Evolutionary conservation across 768 basidiomycete genomes (phyloP), one percentile per base, ranked within the genome.

Genomic region (Amanita subjunquillea): DNA sequence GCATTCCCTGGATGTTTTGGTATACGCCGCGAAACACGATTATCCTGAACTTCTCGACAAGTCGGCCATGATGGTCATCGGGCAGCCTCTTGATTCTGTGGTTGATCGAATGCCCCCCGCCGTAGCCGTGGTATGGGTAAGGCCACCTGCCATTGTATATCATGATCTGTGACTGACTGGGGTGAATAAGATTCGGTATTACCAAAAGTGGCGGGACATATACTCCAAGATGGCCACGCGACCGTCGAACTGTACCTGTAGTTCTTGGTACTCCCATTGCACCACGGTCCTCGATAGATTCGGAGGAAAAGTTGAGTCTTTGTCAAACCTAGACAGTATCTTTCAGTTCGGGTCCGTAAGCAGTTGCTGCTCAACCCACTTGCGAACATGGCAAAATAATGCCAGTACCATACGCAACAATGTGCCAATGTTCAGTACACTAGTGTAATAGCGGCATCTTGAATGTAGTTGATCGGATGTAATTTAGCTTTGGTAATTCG

Each of bases 1-100:
- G 23, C 54, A 59, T 38, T 50, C 62, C 3, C 48, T 61, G 2
- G 57, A 51, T 4, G 58, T 63, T 8, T 45, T 61, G 3, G 53
- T 53, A 27, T 63, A 61, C 50, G 62, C 60, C 2, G 57, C 57
- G 6, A 52, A 55, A 41, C 58, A 62, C 27, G 54, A 44, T 37
- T 59, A 62, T 46, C 54, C 22, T 12, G 58, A 62, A 27, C 56
- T 61, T 20, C 58, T 57, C 6, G 60, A 62, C 41, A 55, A 57
- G 37, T 52, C 57, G 3, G 61, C 60, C 4, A 54, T 54, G 37
- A 27, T 56, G 46, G 51, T 52, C 8, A 43, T 52, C 13, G 51
- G 51, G 17, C 30, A 43, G 23, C 41, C 51, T 23, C 29, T 52
- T n/a, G 48, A 40, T 15, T 8, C 23, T 10, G 37, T 27, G 22